phyloP scores from a whole-genome alignment of 306 rosid genomes.

The cucumber (Cucumis sativus) region Cucumber_9930_V3 NC_026657.2:7975501-7976000 shows the following conservation, averaged over 20 bases:
- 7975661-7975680: slow-evolving; percentile 84
- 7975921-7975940: background rate
- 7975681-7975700: slow-evolving; percentile 6
- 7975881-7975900: background rate
- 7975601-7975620: slow-evolving; percentile 66
- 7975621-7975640: slow-evolving; percentile 49
- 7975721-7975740: background rate
- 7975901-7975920: background rate
- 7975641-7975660: slow-evolving; percentile 35
- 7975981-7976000: background rate
- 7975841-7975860: background rate
- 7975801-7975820: background rate
- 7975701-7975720: background rate
- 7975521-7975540: slow-evolving; percentile 77
- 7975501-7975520: slow-evolving; percentile 69
- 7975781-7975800: background rate
- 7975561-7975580: slow-evolving; percentile 42
- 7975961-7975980: background rate
- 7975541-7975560: slow-evolving; percentile 60
- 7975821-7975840: background rate
- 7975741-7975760: background rate
- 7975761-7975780: background rate
- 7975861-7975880: background rate
- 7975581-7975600: slow-evolving; percentile 71
- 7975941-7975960: background rate